Conservation (phyloP, 805 yeast genomes). For the Saccharomyces jurei region DNA sequence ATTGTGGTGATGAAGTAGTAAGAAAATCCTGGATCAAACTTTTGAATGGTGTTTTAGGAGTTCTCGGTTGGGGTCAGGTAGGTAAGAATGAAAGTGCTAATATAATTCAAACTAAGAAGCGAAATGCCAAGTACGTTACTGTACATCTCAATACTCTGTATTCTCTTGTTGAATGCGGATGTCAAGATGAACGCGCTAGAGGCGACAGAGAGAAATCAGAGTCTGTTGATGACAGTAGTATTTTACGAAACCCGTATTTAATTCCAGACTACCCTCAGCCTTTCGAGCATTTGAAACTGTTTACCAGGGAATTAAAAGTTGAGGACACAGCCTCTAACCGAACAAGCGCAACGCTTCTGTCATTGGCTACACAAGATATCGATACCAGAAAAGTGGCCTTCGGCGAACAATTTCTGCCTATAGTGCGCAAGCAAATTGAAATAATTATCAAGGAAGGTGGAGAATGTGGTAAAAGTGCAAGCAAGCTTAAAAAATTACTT, state of each 20-base stretch:
- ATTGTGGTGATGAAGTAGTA: conserved; percentile 47
- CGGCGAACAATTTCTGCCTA: conserved; percentile 43
- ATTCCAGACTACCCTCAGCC: conserved; percentile 54
- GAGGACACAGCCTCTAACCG: conserved; percentile 14
- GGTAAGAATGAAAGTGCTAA: conserved; percentile 17
- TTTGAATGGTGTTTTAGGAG: conserved; percentile 54
- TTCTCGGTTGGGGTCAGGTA: conserved; percentile 60
- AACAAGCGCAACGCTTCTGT: conserved; percentile 1
- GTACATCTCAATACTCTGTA: conserved; percentile 33
- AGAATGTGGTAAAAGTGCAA: conserved; percentile 50
- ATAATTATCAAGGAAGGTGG: conserved; percentile 62
- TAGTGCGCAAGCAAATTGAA: conserved; percentile 43
- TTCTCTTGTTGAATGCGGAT: conserved; percentile 40
- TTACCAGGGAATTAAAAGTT: conserved; percentile 34
- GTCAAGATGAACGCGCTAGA: conserved; percentile 9
- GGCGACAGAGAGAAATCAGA: neutral
- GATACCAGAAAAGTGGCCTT: conserved; percentile 32
- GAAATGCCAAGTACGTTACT: conserved; percentile 19
- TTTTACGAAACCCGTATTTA: conserved; percentile 34
- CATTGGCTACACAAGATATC: conserved; percentile 17
- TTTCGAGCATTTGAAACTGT: conserved; percentile 54
- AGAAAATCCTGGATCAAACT: conserved; percentile 63
- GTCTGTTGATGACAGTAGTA: neutral
- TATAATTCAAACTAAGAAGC: conserved; percentile 16
- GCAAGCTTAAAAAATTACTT: conserved; percentile 20